phyloP scores from a whole-genome alignment of 306 rosid species.

The Quercus suber region DNA sequence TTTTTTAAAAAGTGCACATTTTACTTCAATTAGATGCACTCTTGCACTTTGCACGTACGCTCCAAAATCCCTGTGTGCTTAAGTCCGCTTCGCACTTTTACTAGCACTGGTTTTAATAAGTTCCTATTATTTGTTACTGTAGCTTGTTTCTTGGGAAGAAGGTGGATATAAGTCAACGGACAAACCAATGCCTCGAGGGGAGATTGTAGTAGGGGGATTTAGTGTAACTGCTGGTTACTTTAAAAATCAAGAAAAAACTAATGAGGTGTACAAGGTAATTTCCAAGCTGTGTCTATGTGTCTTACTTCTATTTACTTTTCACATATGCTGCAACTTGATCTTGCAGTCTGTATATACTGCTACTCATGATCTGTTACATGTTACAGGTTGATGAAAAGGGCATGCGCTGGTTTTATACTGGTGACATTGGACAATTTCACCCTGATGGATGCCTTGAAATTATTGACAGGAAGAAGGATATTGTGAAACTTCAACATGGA shows the following conservation, averaged over 20 bases:
- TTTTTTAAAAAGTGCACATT: no score
- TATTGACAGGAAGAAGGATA: conserved; percentile 91
- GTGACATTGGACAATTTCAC: conserved; percentile 80
- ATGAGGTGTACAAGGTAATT: conserved; percentile 79
- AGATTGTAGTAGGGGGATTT: conserved; percentile 78
- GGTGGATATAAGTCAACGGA: conserved; percentile 80
- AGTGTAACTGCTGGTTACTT: conserved; percentile 88
- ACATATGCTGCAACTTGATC: conserved; percentile 1
- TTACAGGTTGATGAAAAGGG: conserved; percentile 78
- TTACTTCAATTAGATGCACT: no score
- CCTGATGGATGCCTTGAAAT: conserved; percentile 93
- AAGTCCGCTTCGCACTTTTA: no score
- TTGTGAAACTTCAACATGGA: conserved; percentile 97
- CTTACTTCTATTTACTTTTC: conserved; percentile 1
- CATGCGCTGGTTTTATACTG: conserved; percentile 80
- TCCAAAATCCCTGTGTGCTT: no score
- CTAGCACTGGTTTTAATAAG: conserved; percentile 1
- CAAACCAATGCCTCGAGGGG: conserved; percentile 96
- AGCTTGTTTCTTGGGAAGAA: conserved; percentile 96
- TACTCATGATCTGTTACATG: conserved; percentile 10
- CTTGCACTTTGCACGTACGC: no score
- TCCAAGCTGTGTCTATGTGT: not conserved
- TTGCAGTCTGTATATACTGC: conserved; percentile 11
- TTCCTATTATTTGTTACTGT: conserved; percentile 30
- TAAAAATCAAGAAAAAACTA: conserved; percentile 72